Evolutionary conservation across 768 basidiomycete genomes (phyloP).

Genomic region (Kwoniella bestiolae): DNA sequence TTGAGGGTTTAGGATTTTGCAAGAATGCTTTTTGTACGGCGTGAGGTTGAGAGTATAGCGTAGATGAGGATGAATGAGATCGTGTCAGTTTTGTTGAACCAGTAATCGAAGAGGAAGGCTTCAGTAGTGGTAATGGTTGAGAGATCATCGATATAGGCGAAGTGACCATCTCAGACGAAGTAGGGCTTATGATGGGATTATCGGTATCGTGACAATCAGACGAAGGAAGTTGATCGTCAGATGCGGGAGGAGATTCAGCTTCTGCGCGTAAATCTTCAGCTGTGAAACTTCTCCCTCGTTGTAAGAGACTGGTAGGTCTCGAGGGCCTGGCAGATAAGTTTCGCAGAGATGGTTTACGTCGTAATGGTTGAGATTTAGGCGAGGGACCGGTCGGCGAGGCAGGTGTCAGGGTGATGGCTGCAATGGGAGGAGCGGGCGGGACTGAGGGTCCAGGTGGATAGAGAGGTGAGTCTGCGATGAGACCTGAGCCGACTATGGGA

Average conservation of each 20-base stretch:
- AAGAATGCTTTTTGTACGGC: conserved; percentile 20
- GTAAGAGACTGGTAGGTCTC: conserved; percentile 40
- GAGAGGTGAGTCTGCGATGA: conserved; percentile 3
- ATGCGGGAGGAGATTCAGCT: conserved; percentile 11
- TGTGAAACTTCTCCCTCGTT: conserved; percentile 51
- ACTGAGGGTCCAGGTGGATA: conserved; percentile 1
- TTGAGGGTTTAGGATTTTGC: conserved; percentile 18
- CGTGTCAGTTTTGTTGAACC: conserved; percentile 30
- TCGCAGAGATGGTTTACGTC: conserved; percentile 29
- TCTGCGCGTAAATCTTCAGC: conserved; percentile 47
- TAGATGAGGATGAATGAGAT: conserved; percentile 31
- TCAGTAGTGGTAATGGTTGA: conserved; percentile 7
- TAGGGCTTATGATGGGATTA: background rate
- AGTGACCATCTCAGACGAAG: conserved; percentile 2
- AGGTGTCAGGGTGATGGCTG: conserved; percentile 38
- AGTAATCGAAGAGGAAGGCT: background rate
- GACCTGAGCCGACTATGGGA: conserved; percentile 12
- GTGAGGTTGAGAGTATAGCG: conserved; percentile 18
- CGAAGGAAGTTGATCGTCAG: background rate
- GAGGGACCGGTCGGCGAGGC: conserved; percentile 29
- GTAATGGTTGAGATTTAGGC: background rate
- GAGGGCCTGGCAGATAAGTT: conserved; percentile 15
- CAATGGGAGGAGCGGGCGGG: conserved; percentile 13
- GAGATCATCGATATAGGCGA: conserved; percentile 4
- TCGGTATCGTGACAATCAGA: background rate